These are phyloP conservation scores for Chondrostereum purpureum DNA, from an alignment of 1,284 basidiomycete genomes.

Conservation along the genomic window DNA sequence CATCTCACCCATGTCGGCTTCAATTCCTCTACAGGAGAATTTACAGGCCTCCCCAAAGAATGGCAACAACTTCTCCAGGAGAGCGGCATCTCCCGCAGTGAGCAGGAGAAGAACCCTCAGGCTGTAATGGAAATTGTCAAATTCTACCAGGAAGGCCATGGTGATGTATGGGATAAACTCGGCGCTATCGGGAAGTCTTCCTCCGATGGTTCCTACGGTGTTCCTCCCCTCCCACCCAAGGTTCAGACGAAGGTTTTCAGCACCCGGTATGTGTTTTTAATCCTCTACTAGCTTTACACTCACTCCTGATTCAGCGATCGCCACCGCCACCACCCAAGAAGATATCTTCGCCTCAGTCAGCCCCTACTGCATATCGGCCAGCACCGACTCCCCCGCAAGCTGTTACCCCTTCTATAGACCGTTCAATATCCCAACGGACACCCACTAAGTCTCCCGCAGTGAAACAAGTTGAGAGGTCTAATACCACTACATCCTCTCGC, in stretches of 20 bases:
- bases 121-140: slow-evolving; percentile 99
- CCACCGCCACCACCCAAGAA: slow-evolving; percentile 46
- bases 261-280: slow-evolving; percentile 39
- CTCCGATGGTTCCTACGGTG: slow-evolving; percentile 11
- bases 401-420: slow-evolving; percentile 58
- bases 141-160: slow-evolving; percentile 88
- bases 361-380: slow-evolving; percentile 54
- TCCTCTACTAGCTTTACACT: slow-evolving; percentile 5
- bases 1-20: slow-evolving; percentile 99
- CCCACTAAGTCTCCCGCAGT: slow-evolving; percentile 45
- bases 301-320: slow-evolving; percentile 25
- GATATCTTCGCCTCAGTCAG: slow-evolving; percentile 24
- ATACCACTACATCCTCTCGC: slow-evolving; percentile 56
- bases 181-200: slow-evolving; percentile 41
- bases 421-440: slow-evolving; percentile 69
- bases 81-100: slow-evolving; percentile 88
- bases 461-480: slow-evolving; percentile 54
- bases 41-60: slow-evolving; percentile 95
- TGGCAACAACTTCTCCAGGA: slow-evolving; percentile 98
- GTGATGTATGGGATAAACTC: slow-evolving; percentile 82
- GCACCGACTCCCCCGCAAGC: slow-evolving; percentile 61
- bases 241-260: slow-evolving; percentile 38
- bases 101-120: slow-evolving; percentile 98
- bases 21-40: slow-evolving; percentile 98
- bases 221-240: slow-evolving; percentile 11